phyloP scores from a whole-genome alignment of 1,284 basidiomycete species.

The Pseudozyma pruni region DNA sequence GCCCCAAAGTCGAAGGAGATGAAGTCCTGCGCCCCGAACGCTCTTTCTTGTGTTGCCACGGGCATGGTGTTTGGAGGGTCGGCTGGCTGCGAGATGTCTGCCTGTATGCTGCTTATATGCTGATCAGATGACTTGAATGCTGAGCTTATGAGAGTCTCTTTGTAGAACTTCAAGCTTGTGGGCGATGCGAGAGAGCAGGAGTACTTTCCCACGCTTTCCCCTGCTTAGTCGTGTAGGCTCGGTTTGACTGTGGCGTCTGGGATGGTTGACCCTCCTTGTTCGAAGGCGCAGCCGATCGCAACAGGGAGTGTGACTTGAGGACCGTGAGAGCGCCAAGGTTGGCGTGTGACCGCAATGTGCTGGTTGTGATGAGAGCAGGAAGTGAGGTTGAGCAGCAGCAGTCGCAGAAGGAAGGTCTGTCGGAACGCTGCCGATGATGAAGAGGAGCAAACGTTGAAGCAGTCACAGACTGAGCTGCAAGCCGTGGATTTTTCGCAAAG shows the following conservation, averaged over 20 bases:
- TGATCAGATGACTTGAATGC: not conserved
- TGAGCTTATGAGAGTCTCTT: not conserved
- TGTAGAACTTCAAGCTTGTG: not conserved
- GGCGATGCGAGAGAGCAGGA: not conserved
- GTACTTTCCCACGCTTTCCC: too few species aligned
- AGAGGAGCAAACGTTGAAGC: not conserved
- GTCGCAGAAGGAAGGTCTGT: too few species aligned
- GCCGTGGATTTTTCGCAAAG: not conserved
- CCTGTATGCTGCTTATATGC: not conserved
- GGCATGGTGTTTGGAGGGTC: constrained; percentile 15
- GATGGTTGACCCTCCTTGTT: too few species aligned
- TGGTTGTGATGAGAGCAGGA: too few species aligned
- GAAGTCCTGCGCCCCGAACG: constrained; percentile 52
- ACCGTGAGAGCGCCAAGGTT: too few species aligned
- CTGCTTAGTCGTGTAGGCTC: too few species aligned
- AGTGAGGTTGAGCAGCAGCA: too few species aligned
- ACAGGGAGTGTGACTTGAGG: not conserved
- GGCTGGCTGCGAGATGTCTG: too few species aligned
- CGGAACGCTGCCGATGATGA: too few species aligned
- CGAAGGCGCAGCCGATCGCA: too few species aligned
- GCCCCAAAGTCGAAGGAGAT: constrained; percentile 59
- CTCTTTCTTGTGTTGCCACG: constrained; percentile 24
- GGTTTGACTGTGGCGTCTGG: too few species aligned
- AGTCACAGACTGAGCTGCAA: constrained; percentile 6
- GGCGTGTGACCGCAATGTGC: too few species aligned